Evolutionary conservation across 1,284 basidiomycete genomes (phyloP).

Genomic region (Marasmius oreades): DNA sequence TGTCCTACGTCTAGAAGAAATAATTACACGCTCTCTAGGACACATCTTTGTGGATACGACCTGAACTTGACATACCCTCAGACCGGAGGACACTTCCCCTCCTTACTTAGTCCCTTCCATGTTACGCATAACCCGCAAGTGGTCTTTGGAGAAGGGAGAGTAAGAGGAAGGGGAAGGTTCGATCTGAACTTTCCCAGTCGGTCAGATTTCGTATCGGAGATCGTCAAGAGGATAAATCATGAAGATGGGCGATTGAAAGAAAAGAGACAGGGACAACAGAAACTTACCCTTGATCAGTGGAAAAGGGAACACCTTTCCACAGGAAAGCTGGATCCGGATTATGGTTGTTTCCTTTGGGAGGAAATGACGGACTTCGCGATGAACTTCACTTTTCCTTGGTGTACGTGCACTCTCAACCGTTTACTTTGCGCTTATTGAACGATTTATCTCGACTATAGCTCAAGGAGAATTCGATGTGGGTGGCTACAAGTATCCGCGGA

Average conservation of each 20-base stretch:
- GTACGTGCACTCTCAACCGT: constrained; percentile 32
- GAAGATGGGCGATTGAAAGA: not conserved
- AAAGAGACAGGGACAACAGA: not conserved
- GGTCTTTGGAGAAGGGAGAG: too few species aligned
- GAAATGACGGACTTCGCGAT: constrained; percentile 56
- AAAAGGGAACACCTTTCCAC: constrained; percentile 44
- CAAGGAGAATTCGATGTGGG: constrained; percentile 8
- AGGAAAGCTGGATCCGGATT: constrained; percentile 56
- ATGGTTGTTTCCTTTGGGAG: constrained; percentile 52
- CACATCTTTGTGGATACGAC: constrained; percentile 46
- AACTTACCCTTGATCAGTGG: not conserved
- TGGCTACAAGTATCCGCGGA: not conserved
- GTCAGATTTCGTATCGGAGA: not conserved
- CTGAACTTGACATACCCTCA: constrained; percentile 47
- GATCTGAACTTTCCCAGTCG: too few species aligned
- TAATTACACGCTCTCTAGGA: constrained; percentile 33
- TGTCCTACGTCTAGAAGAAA: constrained; percentile 34
- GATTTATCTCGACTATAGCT: not conserved
- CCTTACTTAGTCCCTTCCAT: too few species aligned
- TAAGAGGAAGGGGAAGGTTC: too few species aligned
- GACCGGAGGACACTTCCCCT: too few species aligned
- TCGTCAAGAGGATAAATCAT: not conserved
- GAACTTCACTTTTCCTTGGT: constrained; percentile 66
- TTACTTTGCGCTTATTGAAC: not conserved
- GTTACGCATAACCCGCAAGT: too few species aligned